phyloP scores from a whole-genome alignment of 164 flowering plant genomes.

The Umbilicus rupestris region DNA sequence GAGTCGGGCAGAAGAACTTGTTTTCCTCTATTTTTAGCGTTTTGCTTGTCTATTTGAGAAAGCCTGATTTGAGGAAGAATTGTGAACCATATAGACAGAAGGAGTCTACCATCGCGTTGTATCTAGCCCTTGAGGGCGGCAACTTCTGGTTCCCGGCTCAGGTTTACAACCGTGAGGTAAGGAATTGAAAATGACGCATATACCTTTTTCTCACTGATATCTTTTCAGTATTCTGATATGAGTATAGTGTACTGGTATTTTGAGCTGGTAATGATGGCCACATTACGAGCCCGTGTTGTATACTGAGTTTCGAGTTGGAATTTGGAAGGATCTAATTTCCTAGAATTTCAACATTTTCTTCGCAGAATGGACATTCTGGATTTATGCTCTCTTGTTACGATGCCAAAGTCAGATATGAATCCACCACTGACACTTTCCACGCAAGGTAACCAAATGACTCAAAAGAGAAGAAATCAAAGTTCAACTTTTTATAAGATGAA shows the following conservation, averaged over 20 bases:
- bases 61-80: conserved; percentile 6
- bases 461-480: background rate
- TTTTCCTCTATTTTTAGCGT: conserved; percentile 9
- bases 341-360: background rate
- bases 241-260: background rate
- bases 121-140: conserved; percentile 67
- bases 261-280: background rate
- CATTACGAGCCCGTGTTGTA: background rate
- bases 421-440: conserved; percentile 50
- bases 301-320: background rate
- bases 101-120: conserved; percentile 65
- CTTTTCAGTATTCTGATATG: background rate
- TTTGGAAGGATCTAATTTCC: background rate
- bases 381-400: conserved; percentile 94
- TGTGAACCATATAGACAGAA: conserved; percentile 10
- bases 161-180: conserved; percentile 90
- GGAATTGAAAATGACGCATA: background rate
- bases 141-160: conserved; percentile 90
- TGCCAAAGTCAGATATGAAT: conserved; percentile 71
- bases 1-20: conserved; percentile 9
- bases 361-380: conserved; percentile 84
- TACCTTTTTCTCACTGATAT: background rate
- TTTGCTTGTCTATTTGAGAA: conserved; percentile 19
- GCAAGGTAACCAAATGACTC: conserved; percentile 51
- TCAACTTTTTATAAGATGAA: conserved; percentile 5